phyloP scores from a whole-genome alignment of 495 filamentous ascomycete genomes.

The Xylaria flabelliformis region DNA sequence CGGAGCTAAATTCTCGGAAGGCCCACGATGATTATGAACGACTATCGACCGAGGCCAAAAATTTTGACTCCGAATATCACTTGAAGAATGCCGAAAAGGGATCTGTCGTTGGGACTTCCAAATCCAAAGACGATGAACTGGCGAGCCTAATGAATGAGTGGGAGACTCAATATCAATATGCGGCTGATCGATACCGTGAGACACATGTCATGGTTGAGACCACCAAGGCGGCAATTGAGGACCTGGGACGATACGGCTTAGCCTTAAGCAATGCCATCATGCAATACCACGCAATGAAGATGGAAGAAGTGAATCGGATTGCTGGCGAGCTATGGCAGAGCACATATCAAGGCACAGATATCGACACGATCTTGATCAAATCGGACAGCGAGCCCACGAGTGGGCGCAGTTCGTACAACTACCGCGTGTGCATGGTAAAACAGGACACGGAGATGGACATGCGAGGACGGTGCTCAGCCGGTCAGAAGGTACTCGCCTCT shows the following conservation, averaged over 20 bases:
- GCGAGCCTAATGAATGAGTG: constrained; percentile 73
- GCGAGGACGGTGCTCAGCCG: constrained; percentile 95
- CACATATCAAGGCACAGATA: constrained; percentile 96
- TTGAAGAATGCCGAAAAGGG: constrained; percentile 58
- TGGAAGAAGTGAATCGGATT: constrained; percentile 98
- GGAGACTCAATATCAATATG: constrained; percentile 84
- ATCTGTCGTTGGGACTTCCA: constrained; percentile 72
- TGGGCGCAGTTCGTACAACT: constrained; percentile 90
- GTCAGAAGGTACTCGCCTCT: constrained; percentile 93
- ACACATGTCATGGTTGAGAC: constrained; percentile 89
- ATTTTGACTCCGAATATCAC: constrained; percentile 66
- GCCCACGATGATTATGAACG: constrained; percentile 80
- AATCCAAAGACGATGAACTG: constrained; percentile 81
- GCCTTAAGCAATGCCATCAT: constrained; percentile 96
- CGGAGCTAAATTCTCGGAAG: constrained; percentile 77
- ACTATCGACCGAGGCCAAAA: constrained; percentile 69
- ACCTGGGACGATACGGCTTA: constrained; percentile 77
- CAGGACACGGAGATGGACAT: constrained; percentile 98
- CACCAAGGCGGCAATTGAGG: constrained; percentile 89
- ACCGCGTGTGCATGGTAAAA: constrained; percentile 98
- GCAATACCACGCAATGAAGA: constrained; percentile 92
- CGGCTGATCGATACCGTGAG: constrained; percentile 82
- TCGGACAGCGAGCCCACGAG: constrained; percentile 80
- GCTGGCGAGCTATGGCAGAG: constrained; percentile 93
- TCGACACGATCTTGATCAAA: constrained; percentile 94